phyloP scores from a whole-genome alignment of 768 basidiomycete genomes.

The Serendipita sp. region DNA sequence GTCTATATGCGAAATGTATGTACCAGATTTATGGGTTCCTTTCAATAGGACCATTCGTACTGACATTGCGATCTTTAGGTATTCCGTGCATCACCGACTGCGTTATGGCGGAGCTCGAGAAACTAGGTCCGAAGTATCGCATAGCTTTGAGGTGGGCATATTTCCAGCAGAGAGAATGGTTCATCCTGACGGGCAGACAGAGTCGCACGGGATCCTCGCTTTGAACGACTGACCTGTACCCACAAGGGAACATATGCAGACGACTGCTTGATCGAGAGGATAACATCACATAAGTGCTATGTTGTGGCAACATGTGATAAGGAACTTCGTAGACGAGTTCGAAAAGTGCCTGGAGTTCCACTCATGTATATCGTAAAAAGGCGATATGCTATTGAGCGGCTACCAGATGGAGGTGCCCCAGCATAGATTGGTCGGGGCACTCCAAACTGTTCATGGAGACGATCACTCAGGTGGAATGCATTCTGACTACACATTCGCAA shows the following conservation, averaged over 20 bases:
- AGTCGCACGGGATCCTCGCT: constrained; percentile 91
- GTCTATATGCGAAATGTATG: constrained; percentile 89
- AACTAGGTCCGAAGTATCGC: constrained; percentile 88
- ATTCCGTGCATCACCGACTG: constrained; percentile 99
- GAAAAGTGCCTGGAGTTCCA: constrained; percentile 83
- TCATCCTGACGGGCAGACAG: constrained; percentile 25
- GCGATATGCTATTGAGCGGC: constrained; percentile 83
- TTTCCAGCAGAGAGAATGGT: neutral
- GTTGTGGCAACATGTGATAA: constrained; percentile 97
- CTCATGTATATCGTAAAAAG: constrained; percentile 93
- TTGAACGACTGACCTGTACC: constrained; percentile 83
- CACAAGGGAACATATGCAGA: constrained; percentile 98
- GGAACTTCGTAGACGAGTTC: constrained; percentile 78
- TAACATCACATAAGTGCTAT: constrained; percentile 88
- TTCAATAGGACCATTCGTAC: neutral
- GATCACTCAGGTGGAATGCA: neutral
- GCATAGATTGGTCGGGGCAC: neutral
- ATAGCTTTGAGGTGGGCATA: constrained; percentile 71
- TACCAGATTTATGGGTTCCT: neutral
- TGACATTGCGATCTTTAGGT: constrained; percentile 32
- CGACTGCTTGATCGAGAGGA: constrained; percentile 93
- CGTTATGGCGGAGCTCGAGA: constrained; percentile 96
- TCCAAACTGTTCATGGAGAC: neutral
- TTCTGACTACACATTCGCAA: neutral
- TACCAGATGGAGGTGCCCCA: constrained; percentile 90